These are phyloP conservation scores for Lactifluus rugatus DNA, from an alignment of 768 basidiomycete genomes.

Conservation along the genomic window DNA sequence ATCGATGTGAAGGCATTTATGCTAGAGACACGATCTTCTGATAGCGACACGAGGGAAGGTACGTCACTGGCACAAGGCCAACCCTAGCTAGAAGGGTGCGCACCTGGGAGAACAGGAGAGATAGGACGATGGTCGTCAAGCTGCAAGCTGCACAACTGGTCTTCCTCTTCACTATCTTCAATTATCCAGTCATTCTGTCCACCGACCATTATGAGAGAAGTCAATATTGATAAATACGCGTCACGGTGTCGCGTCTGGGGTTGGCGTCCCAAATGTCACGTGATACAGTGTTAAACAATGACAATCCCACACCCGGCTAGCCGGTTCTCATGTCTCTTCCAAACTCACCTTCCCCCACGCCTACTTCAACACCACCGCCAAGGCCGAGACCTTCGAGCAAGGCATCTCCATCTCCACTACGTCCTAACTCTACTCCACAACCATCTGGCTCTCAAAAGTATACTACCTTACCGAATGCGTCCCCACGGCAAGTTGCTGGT, in stretches of 20 bases:
- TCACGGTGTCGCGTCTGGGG: too few species aligned
- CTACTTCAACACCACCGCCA: constrained; percentile 9
- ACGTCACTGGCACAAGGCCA: constrained; percentile 12
- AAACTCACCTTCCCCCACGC: not conserved
- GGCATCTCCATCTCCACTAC: constrained; percentile 12
- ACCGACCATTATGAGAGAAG: not conserved
- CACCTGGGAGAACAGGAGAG: constrained; percentile 3
- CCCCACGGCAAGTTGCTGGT: not conserved
- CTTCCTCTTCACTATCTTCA: constrained; percentile 19
- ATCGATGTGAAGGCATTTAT: constrained; percentile 13
- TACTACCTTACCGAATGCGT: not conserved
- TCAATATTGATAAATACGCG: too few species aligned
- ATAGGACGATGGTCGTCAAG: not conserved
- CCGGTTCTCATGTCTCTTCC: constrained; percentile 6
- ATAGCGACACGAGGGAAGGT: not conserved
- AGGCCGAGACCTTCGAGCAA: constrained; percentile 11
- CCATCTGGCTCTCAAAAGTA: not conserved
- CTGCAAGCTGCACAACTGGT: not conserved
- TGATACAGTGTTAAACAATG: too few species aligned
- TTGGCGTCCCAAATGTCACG: not conserved
- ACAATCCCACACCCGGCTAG: too few species aligned
- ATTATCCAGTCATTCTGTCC: constrained; percentile 15
- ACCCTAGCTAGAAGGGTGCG: not conserved
- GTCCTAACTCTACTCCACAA: constrained; percentile 10
- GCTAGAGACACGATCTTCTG: constrained; percentile 9